Evolutionary conservation across 2,329 filamentous ascomycete species (phyloP).

Genomic region (Penicillium digitatum): DNA sequence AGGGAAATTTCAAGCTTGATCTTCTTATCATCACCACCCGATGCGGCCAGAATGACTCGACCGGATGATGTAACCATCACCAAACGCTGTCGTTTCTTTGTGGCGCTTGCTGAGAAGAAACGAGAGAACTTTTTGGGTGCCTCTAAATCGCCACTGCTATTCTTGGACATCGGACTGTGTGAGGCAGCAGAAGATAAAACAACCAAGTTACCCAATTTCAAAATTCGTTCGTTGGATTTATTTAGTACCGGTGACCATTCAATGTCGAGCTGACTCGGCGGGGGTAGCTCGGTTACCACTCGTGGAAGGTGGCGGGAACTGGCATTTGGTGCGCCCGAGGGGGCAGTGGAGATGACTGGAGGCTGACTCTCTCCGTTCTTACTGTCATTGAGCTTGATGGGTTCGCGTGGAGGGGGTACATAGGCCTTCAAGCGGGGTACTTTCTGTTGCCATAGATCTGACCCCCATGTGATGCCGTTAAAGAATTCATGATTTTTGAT

Average conservation of each 20-base stretch:
- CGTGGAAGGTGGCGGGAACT: conserved; percentile 62
- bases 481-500: conserved; percentile 98
- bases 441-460: conserved; percentile 80
- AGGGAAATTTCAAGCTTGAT: conserved; percentile 90
- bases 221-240: conserved; percentile 83
- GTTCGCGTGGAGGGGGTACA: conserved; percentile 69
- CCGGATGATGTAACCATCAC: conserved; percentile 94
- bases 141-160: conserved; percentile 62
- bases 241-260: conserved; percentile 97
- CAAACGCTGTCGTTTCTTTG: conserved; percentile 86
- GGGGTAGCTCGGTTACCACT: conserved; percentile 90
- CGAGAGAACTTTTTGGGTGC: conserved; percentile 78
- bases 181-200: conserved; percentile 75
- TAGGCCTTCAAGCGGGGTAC: conserved; percentile 84
- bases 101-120: conserved; percentile 86
- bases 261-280: conserved; percentile 94
- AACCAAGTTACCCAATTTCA: conserved; percentile 87
- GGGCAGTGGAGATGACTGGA: conserved; percentile 40
- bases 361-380: conserved; percentile 40
- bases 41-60: conserved; percentile 81
- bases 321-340: conserved; percentile 41
- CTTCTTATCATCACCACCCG: conserved; percentile 93
- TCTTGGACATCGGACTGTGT: conserved; percentile 68
- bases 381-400: conserved; percentile 68
- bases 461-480: conserved; percentile 78